Base-by-base conservation (phyloP, 1,284 basidiomycete species). In the Pterula multifida region DNA sequence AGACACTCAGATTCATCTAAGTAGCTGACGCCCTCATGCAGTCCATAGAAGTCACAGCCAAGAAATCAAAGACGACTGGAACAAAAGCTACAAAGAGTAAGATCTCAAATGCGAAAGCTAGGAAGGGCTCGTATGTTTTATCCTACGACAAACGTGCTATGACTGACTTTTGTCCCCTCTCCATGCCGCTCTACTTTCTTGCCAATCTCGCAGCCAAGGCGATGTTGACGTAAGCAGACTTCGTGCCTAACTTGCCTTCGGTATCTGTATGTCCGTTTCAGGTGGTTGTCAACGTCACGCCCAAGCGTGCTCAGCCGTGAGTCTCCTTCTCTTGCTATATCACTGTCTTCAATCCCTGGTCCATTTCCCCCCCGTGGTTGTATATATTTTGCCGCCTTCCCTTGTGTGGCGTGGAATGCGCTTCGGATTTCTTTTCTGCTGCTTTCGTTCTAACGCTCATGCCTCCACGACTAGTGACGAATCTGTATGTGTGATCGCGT, bases 391-490 rank as follows among this genome's bases (percentile, higher is more conserved):
- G 21, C 17, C 39, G 4, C 39, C 19, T 52, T 49, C 55, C 50
- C 46, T n/a, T 52, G 46, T 52, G 36, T 52, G 45, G 50, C 47
- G 59, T 60, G 58, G 54, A 58, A 79, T 78, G 78, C 69, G 59
- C 62, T 62, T 68, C 65, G 56, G 69, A 70, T 55, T 63, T 77
- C 45, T 77, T 57, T 76, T 73, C 61, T 78, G 74, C 59, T 68
- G 65, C 63, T 73, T 72, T 73, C 13, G 39, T 42, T 6, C 39
- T 42, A 4, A 42, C 39, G 28, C 6, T 32, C 28, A 50, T 28
- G 39, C 25, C 24, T 9, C 45, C 26, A 47, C 11, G 46, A 12
- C 22, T 22, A 50, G 21, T 17, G 42, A 49, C 36, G 22, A 23
- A 19, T 26, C 19, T 32, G 23, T 45, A 15, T 13, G 17, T 22